These are phyloP conservation scores for Tuctoria greenei DNA, from an alignment of 176 grass and related monocot genomes.

Conservation along the genomic window DNA sequence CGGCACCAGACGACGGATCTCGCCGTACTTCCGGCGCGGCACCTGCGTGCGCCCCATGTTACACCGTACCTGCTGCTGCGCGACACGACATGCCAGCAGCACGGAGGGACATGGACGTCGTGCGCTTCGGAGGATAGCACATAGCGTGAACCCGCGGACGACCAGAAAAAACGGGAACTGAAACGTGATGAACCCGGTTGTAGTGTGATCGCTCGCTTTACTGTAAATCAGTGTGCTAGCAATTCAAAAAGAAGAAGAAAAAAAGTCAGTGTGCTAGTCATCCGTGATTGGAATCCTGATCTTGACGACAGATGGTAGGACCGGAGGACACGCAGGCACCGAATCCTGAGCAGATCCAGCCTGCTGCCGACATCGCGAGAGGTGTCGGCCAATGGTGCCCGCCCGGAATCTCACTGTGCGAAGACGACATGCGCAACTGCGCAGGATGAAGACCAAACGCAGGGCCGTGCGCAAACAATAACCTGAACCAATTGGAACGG, in stretches of 20 bases:
- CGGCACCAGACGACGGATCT: neutral
- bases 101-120: neutral
- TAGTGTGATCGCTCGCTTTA: too few species aligned
- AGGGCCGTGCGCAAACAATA: neutral
- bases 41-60: constrained; percentile 41
- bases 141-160: too few species aligned
- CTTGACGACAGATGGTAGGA: neutral
- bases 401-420: neutral
- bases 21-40: neutral
- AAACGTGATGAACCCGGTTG: neutral
- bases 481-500: neutral
- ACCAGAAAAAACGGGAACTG: neutral
- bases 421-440: neutral
- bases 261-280: neutral
- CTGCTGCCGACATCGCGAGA: constrained; percentile 13
- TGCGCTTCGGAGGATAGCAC: neutral
- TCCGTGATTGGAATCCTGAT: neutral
- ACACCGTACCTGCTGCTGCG: neutral
- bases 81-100: constrained; percentile 8
- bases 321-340: neutral
- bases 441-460: neutral
- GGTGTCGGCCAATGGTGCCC: constrained; percentile 28
- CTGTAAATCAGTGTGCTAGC: neutral
- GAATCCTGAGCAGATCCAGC: neutral
- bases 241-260: too few species aligned